Evolutionary conservation across 768 basidiomycete species (phyloP).

Genomic region (Hirschioporus abietinus): DNA sequence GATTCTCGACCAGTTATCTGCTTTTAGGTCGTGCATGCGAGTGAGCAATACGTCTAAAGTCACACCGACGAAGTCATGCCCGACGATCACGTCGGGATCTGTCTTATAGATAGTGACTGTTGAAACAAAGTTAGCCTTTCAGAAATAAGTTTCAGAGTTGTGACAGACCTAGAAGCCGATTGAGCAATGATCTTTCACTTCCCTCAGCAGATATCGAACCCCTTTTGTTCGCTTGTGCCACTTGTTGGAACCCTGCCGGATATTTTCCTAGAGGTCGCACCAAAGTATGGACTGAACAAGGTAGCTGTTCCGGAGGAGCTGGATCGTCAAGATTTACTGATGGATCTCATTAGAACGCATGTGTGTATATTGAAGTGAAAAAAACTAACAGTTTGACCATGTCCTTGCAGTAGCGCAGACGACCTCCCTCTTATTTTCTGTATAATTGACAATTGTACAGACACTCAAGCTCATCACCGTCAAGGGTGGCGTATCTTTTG

Average conservation of each 20-base stretch:
- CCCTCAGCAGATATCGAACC: slow-evolving; percentile 67
- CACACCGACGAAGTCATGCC: slow-evolving; percentile 90
- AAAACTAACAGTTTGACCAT: slow-evolving; percentile 63
- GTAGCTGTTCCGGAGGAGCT: slow-evolving; percentile 82
- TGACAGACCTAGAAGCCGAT: slow-evolving; percentile 63
- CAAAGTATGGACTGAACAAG: slow-evolving; percentile 80
- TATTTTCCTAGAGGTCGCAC: slow-evolving; percentile 86
- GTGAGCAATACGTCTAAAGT: slow-evolving; percentile 87
- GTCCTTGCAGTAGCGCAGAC: slow-evolving; percentile 80
- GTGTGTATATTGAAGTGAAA: not conserved
- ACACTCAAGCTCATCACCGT: slow-evolving; percentile 87
- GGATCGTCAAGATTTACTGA: slow-evolving; percentile 87
- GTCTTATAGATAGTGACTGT: slow-evolving; percentile 72
- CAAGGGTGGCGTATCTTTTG: slow-evolving; percentile 80
- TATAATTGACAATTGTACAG: slow-evolving; percentile 90
- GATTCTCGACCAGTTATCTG: slow-evolving; percentile 91
- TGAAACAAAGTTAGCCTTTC: slow-evolving; percentile 7
- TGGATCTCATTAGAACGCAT: not conserved
- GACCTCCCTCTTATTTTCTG: slow-evolving; percentile 90
- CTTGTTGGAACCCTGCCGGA: slow-evolving; percentile 76
- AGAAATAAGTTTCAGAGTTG: not conserved
- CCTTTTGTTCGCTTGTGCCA: slow-evolving; percentile 57
- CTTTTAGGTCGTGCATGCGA: slow-evolving; percentile 86
- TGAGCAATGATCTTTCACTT: slow-evolving; percentile 84
- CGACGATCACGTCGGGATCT: slow-evolving; percentile 92